These are phyloP conservation scores for Ichthyophonus hoferi DNA, from an alignment of 208 protist species.

Conservation along the genomic window DNA sequence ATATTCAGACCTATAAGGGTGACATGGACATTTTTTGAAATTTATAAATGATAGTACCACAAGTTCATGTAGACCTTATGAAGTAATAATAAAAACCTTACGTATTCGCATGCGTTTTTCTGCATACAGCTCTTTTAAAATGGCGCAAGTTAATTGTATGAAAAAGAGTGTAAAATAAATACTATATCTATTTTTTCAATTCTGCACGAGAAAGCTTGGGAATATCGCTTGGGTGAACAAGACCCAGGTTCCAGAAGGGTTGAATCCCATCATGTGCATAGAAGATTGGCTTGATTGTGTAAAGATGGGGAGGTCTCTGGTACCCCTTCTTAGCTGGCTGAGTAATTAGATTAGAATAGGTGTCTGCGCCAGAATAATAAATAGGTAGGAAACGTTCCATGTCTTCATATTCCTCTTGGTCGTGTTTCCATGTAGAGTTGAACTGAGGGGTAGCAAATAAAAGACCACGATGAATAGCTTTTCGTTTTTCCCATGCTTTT, in stretches of 20 bases:
- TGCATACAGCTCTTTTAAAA: too few species aligned
- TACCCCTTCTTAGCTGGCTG: neutral
- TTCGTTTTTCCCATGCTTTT: neutral
- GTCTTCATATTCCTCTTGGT: neutral
- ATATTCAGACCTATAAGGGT: too few species aligned
- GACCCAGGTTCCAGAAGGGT: slow-evolving; percentile 32
- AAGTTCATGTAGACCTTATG: too few species aligned
- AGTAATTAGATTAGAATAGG: neutral
- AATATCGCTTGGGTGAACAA: neutral
- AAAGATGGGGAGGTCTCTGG: neutral
- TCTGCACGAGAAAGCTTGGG: neutral
- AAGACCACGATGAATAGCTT: neutral
- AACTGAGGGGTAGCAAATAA: neutral
- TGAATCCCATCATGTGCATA: slow-evolving; percentile 19
- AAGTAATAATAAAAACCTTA: too few species aligned
- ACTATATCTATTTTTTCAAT: too few species aligned
- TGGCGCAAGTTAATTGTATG: too few species aligned
- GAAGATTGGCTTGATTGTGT: neutral
- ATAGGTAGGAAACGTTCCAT: slow-evolving; percentile 31
- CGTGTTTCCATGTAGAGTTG: slow-evolving; percentile 7
- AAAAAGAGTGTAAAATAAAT: too few species aligned
- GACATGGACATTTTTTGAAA: too few species aligned
- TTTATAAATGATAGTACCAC: too few species aligned
- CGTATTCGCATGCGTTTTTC: too few species aligned
- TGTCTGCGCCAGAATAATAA: slow-evolving; percentile 1